Percentiles rank a stretch among this genome's conserved stretches.
Evolutionary conservation across 192 early-diverging fungal genomes (phyloP).

Genomic region (Mortierella alpina): DNA sequence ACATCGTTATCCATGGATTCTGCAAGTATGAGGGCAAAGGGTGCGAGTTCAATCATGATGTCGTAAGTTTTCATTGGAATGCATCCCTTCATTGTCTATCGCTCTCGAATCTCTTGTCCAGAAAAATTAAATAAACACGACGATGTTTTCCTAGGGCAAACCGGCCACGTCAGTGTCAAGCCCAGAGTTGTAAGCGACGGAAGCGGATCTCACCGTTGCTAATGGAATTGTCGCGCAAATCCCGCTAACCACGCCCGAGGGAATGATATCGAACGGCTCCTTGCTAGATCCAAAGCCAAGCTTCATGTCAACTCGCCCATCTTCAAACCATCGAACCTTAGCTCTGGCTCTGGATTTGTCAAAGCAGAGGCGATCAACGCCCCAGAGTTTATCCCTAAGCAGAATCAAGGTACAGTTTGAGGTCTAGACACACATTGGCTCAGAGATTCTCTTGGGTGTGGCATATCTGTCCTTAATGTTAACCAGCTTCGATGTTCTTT

Average conservation of each 20-base stretch:
- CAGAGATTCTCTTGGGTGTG: too few species aligned
- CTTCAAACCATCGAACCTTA: slow-evolving; percentile 64
- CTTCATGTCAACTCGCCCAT: slow-evolving; percentile 77
- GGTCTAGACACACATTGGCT: background rate
- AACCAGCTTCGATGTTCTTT: too few species aligned
- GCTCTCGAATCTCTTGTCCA: background rate
- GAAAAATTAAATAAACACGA: background rate
- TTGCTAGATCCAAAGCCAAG: slow-evolving; percentile 58
- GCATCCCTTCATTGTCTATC: background rate
- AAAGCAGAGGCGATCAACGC: slow-evolving; percentile 65
- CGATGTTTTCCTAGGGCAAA: slow-evolving; percentile 25
- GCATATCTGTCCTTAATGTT: too few species aligned
- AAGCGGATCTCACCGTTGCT: background rate
- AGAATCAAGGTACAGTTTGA: slow-evolving; percentile 21
- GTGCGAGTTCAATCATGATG: slow-evolving; percentile 86
- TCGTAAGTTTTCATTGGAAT: slow-evolving; percentile 55
- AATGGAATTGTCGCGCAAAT: background rate
- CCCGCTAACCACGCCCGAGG: background rate
- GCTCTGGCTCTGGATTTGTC: slow-evolving; percentile 51
- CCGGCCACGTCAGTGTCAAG: slow-evolving; percentile 35
- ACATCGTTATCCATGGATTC: slow-evolving; percentile 85
- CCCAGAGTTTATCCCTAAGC: slow-evolving; percentile 70
- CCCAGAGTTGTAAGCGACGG: slow-evolving; percentile 43
- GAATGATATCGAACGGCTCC: background rate
- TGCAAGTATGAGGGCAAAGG: slow-evolving; percentile 87